Evolutionary conservation across 2,329 filamentous ascomycete species (phyloP).

Genomic region (Fusarium lateritium): DNA sequence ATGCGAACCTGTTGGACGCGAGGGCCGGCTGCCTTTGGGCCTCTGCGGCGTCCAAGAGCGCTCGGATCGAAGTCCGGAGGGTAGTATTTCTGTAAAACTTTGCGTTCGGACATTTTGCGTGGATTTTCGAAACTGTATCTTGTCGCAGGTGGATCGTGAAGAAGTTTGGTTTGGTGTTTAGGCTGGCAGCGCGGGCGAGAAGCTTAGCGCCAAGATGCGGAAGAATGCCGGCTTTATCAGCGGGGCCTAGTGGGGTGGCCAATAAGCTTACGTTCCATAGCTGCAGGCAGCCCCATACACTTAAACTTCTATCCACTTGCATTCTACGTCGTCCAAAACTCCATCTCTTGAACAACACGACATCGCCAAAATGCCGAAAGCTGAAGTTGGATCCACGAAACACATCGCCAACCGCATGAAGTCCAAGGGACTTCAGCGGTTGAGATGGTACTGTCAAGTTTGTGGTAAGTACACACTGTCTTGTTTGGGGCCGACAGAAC

Average conservation of each 20-base stretch:
- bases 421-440: conserved; percentile 80
- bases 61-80: conserved; percentile 92
- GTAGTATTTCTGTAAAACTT: conserved; percentile 78
- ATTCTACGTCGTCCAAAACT: neutral
- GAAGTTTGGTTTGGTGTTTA: neutral
- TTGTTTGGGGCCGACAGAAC: neutral
- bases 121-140: neutral
- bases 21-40: conserved; percentile 79
- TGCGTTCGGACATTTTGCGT: conserved; percentile 84
- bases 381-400: conserved; percentile 94
- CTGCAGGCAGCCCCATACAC: conserved; percentile 5
- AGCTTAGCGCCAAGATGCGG: neutral
- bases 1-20: conserved; percentile 86
- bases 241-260: neutral
- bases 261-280: conserved; percentile 3
- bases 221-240: neutral
- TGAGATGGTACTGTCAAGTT: conserved; percentile 92
- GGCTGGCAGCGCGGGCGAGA: neutral
- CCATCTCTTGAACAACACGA: conserved; percentile 21
- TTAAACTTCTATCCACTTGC: conserved; percentile 4
- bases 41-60: conserved; percentile 79
- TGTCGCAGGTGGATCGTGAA: conserved; percentile 2
- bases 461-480: conserved; percentile 64
- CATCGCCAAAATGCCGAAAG: conserved; percentile 81
- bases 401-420: conserved; percentile 93